Evolutionary conservation across 129 eudicot genomes (phyloP).

Genomic region (Flaveria trinervia): DNA sequence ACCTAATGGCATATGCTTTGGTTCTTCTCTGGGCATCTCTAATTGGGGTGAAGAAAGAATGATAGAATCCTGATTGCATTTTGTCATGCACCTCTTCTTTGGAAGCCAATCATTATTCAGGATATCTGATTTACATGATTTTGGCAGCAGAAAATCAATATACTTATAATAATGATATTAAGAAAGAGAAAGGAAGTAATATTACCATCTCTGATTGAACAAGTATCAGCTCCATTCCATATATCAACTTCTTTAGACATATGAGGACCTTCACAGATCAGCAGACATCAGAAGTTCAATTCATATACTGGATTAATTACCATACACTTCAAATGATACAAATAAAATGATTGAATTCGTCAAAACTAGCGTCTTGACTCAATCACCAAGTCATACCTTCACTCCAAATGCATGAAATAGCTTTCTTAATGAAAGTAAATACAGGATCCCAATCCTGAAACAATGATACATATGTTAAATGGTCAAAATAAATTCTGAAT

Average conservation of each 20-base stretch:
- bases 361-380: constrained; percentile 20
- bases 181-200: neutral
- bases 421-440: constrained; percentile 57
- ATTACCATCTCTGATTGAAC: constrained; percentile 44
- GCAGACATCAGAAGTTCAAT: constrained; percentile 22
- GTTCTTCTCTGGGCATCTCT: constrained; percentile 40
- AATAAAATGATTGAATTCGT: constrained; percentile 16
- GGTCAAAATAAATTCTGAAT: constrained; percentile 5
- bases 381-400: constrained; percentile 45
- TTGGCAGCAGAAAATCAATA: constrained; percentile 17
- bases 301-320: constrained; percentile 9
- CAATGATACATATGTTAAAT: constrained; percentile 19
- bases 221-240: constrained; percentile 34
- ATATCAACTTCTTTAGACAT: constrained; percentile 32
- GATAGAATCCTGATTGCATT: constrained; percentile 26
- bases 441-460: constrained; percentile 80
- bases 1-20: constrained; percentile 31
- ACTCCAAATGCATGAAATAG: constrained; percentile 62
- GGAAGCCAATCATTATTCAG: constrained; percentile 34
- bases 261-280: constrained; percentile 27
- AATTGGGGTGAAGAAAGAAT: constrained; percentile 35
- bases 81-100: constrained; percentile 50
- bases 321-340: constrained; percentile 16
- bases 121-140: constrained; percentile 39
- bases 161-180: constrained; percentile 1